Conservation (phyloP, 768 basidiomycete species). For the Calocybe indica region DNA sequence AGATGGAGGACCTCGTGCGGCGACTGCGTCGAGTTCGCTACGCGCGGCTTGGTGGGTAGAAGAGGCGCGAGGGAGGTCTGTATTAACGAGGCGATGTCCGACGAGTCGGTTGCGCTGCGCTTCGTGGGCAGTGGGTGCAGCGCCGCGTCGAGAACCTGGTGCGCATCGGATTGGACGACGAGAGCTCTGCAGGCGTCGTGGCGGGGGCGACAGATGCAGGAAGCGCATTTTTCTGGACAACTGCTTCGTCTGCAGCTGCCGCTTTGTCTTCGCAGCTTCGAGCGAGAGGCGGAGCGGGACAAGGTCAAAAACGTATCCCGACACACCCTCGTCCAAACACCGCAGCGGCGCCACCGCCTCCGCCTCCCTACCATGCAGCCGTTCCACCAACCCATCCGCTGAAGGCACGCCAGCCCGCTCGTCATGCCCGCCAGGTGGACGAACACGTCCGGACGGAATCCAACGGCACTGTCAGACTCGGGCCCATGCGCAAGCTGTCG, state of each 20-base stretch:
- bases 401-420: constrained; percentile 58
- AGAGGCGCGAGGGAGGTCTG: constrained; percentile 54
- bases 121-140: constrained; percentile 17
- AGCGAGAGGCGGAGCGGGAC: constrained; percentile 36
- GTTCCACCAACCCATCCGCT: constrained; percentile 48
- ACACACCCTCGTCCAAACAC: constrained; percentile 61
- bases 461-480: neutral
- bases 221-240: constrained; percentile 4
- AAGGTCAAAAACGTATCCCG: constrained; percentile 70
- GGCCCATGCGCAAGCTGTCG: constrained; percentile 19
- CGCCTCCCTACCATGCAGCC: constrained; percentile 48
- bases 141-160: too few species aligned
- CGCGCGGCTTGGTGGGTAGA: constrained; percentile 51
- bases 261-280: constrained; percentile 8
- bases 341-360: constrained; percentile 43
- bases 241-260: neutral
- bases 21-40: constrained; percentile 47
- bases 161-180: too few species aligned
- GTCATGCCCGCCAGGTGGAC: constrained; percentile 67
- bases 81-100: constrained; percentile 35
- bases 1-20: constrained; percentile 76
- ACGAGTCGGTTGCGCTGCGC: neutral
- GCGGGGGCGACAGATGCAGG: too few species aligned
- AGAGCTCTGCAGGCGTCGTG: too few species aligned
- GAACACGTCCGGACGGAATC: constrained; percentile 40